Percentiles rank a stretch among this genome's conserved stretches.
Evolutionary conservation across 495 filamentous ascomycete species (phyloP).

Genomic region (Aspergillus bertholletiae): DNA sequence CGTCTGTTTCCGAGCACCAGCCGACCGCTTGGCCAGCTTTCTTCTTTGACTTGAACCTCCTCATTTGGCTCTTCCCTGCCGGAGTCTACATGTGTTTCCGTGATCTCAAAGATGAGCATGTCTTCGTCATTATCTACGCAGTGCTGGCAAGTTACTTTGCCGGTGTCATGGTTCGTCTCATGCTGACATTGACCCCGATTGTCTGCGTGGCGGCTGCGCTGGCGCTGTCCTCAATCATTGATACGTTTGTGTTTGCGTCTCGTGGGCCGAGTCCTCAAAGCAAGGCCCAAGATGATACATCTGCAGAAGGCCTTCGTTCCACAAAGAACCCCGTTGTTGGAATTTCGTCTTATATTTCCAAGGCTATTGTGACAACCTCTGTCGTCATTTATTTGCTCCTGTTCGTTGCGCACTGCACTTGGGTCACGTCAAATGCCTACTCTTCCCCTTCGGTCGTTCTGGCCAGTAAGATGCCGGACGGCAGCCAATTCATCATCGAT

Average conservation of each 20-base stretch:
- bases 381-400: slow-evolving; percentile 79
- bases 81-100: slow-evolving; percentile 99
- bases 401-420: slow-evolving; percentile 97
- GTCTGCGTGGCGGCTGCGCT: slow-evolving; percentile 94
- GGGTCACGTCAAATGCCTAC: slow-evolving; percentile 99
- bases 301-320: slow-evolving; percentile 61
- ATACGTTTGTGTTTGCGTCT: slow-evolving; percentile 69
- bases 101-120: slow-evolving; percentile 90
- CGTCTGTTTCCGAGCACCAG: slow-evolving; percentile 98
- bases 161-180: slow-evolving; percentile 98
- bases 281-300: slow-evolving; percentile 42
- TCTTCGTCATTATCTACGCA: slow-evolving; percentile 96
- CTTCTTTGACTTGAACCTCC: slow-evolving; percentile 97
- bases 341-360: slow-evolving; percentile 78
- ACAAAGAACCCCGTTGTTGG: slow-evolving; percentile 73
- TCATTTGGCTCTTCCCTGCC: slow-evolving; percentile 99
- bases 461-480: slow-evolving; percentile 88
- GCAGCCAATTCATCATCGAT: slow-evolving; percentile 97
- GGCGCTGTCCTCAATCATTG: slow-evolving; percentile 81
- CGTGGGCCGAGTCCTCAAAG: slow-evolving; percentile 44
- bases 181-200: slow-evolving; percentile 95
- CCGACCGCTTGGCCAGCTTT: slow-evolving; percentile 99
- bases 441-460: slow-evolving; percentile 97
- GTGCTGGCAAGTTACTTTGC: slow-evolving; percentile 96
- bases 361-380: slow-evolving; percentile 64